Base-by-base conservation (phyloP, 148 eudicot genomes). In the Rhododendron mucronatum region DNA sequence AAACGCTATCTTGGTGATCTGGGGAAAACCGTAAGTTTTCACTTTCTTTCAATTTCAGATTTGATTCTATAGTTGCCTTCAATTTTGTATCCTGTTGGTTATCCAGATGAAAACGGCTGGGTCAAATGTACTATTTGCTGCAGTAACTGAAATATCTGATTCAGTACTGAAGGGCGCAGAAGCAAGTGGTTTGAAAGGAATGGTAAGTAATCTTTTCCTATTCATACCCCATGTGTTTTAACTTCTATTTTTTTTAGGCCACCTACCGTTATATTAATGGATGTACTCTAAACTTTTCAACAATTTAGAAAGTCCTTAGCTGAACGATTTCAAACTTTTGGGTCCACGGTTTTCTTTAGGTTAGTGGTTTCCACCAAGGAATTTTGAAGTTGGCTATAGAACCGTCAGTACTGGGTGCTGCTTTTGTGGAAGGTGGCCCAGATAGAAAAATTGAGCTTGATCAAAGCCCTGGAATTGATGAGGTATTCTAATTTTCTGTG, bases 161-260 rank as follows among this genome's bases (percentile, higher is more conserved):
- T 94, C 99, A n/a, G 90, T 95, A 82, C 93, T 97, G 83, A 97
- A 86, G 93, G 98, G 99, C 88, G 99, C 99, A 85, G 98, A 97
- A 91, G 91, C 95, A 69, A 97, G 89, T 89, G 99, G 99, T 80
- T 89, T 95, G 74, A 94, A 93, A 85, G 99, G 99, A 91, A 92
- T 97, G 99, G 99, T 97, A 89, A 14, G 47, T 14, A 41, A 26
- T 50, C 6, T 82, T 26, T 23, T 73, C 67, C 48, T 44, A 21
- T 83, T 30, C 12, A 63, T 39, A 59, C 35, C 44, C 13, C n/a
- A 39, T 33, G 37, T 81, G 14, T 78, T 44, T 3, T 37, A 37
- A 37, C 47, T 33, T 33, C 35, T 23, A 61, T 18, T 45, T 39
- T 59, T 9, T 9, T 5, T 67, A 20, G 57, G 16, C 74, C 41